Conservation (phyloP, 2,329 filamentous ascomycete genomes). For the Lasiodiplodia sp. region DNA sequence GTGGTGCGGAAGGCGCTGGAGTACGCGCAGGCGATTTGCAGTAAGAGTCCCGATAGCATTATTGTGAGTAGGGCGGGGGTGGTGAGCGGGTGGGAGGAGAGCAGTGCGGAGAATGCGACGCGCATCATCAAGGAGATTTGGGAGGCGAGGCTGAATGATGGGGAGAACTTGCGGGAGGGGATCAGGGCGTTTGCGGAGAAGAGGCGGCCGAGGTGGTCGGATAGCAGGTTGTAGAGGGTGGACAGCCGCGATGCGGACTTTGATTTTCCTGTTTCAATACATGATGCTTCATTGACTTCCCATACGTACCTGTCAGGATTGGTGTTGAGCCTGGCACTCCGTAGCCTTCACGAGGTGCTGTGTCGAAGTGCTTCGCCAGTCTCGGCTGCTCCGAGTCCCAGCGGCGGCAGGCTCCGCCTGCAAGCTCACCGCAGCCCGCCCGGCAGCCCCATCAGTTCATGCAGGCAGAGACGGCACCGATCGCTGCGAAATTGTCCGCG, state of each 20-base stretch:
- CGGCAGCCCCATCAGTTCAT: background rate
- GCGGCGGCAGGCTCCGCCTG: background rate
- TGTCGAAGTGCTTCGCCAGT: background rate
- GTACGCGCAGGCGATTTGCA: conserved; percentile 45
- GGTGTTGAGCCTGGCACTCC: background rate
- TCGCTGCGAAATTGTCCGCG: background rate
- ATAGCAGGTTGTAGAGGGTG: conserved; percentile 1
- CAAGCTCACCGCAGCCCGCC: background rate
- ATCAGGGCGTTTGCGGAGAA: conserved; percentile 24
- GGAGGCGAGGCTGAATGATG: background rate
- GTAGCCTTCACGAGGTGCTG: background rate
- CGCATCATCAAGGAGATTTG: conserved; percentile 4
- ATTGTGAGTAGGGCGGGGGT: conserved; percentile 47
- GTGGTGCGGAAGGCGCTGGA: conserved; percentile 47
- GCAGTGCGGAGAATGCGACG: conserved; percentile 45
- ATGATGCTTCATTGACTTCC: background rate
- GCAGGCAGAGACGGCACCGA: background rate
- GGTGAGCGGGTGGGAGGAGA: conserved; percentile 44
- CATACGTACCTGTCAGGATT: background rate
- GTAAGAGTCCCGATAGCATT: conserved; percentile 47
- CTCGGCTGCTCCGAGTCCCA: too few relatives aligned
- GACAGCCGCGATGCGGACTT: background rate
- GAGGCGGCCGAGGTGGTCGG: conserved; percentile 6
- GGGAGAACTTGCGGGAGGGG: conserved; percentile 16
- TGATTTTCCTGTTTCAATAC: background rate